These are phyloP conservation scores for Solanum piurae DNA, from an alignment of 257 asterid genomes.

Conservation along the genomic window DNA sequence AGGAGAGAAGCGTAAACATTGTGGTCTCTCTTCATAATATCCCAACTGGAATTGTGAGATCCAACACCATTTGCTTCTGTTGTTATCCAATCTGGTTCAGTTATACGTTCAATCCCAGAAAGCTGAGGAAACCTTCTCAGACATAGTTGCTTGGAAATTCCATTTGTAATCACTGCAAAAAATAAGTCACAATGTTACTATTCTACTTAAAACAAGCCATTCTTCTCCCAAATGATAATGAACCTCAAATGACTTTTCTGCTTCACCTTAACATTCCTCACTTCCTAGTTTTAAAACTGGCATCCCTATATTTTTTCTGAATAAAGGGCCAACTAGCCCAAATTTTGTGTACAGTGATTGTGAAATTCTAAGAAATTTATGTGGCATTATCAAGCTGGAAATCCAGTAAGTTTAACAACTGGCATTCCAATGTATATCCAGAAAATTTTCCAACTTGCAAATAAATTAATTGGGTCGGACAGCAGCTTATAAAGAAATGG, in stretches of 20 bases:
- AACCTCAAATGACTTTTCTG: neutral
- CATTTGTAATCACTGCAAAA: conserved; percentile 53
- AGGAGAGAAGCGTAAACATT: conserved; percentile 51
- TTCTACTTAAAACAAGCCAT: neutral
- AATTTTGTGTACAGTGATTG: neutral
- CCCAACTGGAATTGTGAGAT: conserved; percentile 20
- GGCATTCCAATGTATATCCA: neutral
- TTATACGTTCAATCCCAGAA: conserved; percentile 20
- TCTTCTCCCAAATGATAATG: neutral
- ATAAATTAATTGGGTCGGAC: neutral
- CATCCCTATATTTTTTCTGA: neutral
- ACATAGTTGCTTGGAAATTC: conserved; percentile 50
- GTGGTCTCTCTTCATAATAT: conserved; percentile 35
- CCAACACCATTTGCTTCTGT: conserved; percentile 10
- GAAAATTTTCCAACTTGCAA: neutral
- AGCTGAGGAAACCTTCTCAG: conserved; percentile 52
- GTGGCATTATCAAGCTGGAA: neutral
- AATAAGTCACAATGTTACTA: neutral
- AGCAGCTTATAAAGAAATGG: neutral
- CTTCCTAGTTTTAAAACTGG: neutral
- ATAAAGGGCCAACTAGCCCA: neutral
- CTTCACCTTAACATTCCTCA: neutral
- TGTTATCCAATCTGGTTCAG: conserved; percentile 6
- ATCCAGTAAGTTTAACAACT: neutral
- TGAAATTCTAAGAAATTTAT: neutral